Evolutionary conservation across 2,329 filamentous ascomycete genomes (phyloP).

Genomic region (Thelonectria blattea): DNA sequence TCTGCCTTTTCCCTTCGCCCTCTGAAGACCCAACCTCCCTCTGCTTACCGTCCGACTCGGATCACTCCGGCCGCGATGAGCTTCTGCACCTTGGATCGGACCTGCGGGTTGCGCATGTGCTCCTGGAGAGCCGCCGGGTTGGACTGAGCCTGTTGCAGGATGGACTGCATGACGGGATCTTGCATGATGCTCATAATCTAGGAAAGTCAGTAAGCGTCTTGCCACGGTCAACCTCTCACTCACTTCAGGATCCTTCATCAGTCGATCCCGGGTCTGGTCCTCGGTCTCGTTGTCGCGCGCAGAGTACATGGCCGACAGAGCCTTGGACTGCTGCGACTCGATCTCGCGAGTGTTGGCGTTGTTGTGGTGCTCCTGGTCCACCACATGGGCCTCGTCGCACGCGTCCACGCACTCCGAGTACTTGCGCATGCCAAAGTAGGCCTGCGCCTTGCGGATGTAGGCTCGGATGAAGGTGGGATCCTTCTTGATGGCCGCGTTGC

Average conservation of each 20-base stretch:
- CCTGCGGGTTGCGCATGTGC: constrained; percentile 92
- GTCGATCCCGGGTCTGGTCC: constrained; percentile 90
- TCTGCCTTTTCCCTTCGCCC: constrained; percentile 13
- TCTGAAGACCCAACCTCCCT: constrained; percentile 1
- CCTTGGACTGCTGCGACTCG: constrained; percentile 92
- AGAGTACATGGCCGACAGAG: constrained; percentile 85
- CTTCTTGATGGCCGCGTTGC: constrained; percentile 86
- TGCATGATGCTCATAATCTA: constrained; percentile 88
- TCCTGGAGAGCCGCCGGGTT: constrained; percentile 93
- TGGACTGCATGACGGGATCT: constrained; percentile 97
- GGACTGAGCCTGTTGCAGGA: constrained; percentile 93
- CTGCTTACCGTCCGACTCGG: constrained; percentile 64
- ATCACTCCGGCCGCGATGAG: constrained; percentile 93
- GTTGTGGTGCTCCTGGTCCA: constrained; percentile 72
- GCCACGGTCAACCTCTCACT: constrained; percentile 42
- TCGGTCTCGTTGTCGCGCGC: constrained; percentile 94
- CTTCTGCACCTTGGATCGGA: constrained; percentile 91
- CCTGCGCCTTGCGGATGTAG: constrained; percentile 95
- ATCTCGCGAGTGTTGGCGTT: constrained; percentile 90
- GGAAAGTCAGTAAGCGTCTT: constrained; percentile 35
- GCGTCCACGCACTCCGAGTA: constrained; percentile 94
- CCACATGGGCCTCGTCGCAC: constrained; percentile 77
- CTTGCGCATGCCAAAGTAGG: constrained; percentile 96
- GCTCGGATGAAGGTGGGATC: constrained; percentile 93
- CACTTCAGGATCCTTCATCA: constrained; percentile 90